Percentiles rank a stretch among this genome's conserved stretches.
phyloP scores from a whole-genome alignment of 805 yeast genomes.

The Ogataea siamensis region DNA sequence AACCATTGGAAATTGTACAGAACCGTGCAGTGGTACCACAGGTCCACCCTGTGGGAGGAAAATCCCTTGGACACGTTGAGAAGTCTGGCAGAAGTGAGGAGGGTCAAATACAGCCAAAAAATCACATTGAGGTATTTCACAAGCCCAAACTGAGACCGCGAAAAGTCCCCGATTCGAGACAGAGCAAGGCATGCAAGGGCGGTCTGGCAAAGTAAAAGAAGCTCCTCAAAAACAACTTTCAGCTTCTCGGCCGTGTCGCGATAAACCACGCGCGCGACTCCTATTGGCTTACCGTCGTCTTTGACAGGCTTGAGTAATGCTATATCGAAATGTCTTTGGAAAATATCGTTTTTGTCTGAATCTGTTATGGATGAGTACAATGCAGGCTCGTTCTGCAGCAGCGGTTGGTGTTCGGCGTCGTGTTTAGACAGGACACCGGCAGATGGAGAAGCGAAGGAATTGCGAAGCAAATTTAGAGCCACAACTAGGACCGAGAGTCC shows the following conservation, averaged over 20 bases:
- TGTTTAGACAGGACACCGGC: conserved; percentile 1
- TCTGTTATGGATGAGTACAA: conserved; percentile 28
- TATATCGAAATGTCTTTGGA: conserved; percentile 61
- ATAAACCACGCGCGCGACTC: conserved; percentile 44
- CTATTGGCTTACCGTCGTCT: conserved; percentile 63
- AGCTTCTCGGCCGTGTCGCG: conserved; percentile 53
- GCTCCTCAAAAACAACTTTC: conserved; percentile 47
- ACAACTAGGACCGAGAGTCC: conserved; percentile 33
- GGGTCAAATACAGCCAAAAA: conserved; percentile 46
- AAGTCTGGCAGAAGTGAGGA: conserved; percentile 41
- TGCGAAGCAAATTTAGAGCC: conserved; percentile 5
- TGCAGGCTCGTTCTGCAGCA: conserved; percentile 6
- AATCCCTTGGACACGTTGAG: conserved; percentile 35
- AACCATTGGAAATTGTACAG: conserved; percentile 48
- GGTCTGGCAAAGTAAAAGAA: conserved; percentile 39
- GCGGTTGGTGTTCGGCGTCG: conserved; percentile 22
- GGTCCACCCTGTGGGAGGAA: conserved; percentile 43
- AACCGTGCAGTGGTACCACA: conserved; percentile 62
- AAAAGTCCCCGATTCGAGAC: conserved; percentile 36
- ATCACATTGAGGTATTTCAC: conserved; percentile 27
- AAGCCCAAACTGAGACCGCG: conserved; percentile 8
- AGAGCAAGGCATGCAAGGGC: conserved; percentile 37
- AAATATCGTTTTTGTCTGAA: not conserved
- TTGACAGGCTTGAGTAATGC: conserved; percentile 50
- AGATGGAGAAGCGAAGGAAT: conserved; percentile 1